These are phyloP conservation scores for Malus hybrid DNA, from an alignment of 331 rosid genomes.

Conservation along the genomic window DNA sequence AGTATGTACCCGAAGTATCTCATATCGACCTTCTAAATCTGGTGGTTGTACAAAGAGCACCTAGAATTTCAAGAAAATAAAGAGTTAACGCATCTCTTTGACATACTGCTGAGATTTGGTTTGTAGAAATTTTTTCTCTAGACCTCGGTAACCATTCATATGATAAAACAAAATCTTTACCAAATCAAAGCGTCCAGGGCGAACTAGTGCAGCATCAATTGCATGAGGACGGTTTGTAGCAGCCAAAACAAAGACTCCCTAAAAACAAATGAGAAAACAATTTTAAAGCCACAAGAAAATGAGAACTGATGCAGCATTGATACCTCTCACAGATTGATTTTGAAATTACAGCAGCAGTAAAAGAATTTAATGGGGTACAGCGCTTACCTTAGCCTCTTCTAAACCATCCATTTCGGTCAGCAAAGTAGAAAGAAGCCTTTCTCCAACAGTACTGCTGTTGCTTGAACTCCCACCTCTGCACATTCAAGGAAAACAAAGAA, in stretches of 20 bases:
- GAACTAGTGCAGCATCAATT: constrained; percentile 92
- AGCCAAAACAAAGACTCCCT: constrained; percentile 94
- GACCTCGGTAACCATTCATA: neutral
- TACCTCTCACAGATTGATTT: neutral
- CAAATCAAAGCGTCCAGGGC: constrained; percentile 91
- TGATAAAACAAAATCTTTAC: constrained; percentile 25
- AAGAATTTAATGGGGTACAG: neutral
- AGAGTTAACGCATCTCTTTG: neutral
- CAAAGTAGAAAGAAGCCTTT: constrained; percentile 88
- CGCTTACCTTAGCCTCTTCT: constrained; percentile 77
- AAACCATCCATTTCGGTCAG: constrained; percentile 97
- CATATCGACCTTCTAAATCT: constrained; percentile 71
- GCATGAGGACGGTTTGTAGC: constrained; percentile 97
- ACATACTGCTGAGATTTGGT: neutral
- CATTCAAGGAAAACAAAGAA: constrained; percentile 7
- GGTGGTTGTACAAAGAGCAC: constrained; percentile 88
- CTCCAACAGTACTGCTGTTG: constrained; percentile 53
- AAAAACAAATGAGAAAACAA: neutral
- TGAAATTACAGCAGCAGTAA: neutral
- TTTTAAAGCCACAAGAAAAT: neutral
- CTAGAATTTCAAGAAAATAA: constrained; percentile 32
- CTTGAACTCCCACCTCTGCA: constrained; percentile 78
- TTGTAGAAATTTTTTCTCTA: neutral
- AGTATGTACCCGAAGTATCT: constrained; percentile 76
- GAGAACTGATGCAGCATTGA: neutral